Evolutionary conservation across 1,139 yeast species (phyloP).

Genomic region (Blastobotrys illinoisensis): DNA sequence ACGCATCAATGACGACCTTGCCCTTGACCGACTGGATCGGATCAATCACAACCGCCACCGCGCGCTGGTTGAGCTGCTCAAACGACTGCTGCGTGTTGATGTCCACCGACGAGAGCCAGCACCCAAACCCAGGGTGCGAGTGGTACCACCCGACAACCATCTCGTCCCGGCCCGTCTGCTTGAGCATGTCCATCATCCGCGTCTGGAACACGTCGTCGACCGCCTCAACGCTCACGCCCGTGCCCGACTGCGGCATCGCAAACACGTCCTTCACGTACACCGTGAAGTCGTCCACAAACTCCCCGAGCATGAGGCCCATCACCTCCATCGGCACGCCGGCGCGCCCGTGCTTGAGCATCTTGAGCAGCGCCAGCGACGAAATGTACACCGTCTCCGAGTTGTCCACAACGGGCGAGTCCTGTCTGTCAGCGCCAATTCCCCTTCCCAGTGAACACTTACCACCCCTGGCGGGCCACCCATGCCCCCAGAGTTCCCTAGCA

Average conservation of each 20-base stretch:
- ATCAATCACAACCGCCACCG: constrained; percentile 96
- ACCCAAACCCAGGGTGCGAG: constrained; percentile 99
- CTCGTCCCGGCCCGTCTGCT: constrained; percentile 97
- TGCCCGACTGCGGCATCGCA: constrained; percentile 96
- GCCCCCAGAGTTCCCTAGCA: constrained; percentile 51
- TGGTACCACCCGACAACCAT: constrained; percentile 99
- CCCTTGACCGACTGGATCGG: constrained; percentile 98
- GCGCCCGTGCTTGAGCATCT: constrained; percentile 96
- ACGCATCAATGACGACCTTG: constrained; percentile 97
- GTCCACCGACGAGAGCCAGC: constrained; percentile 97
- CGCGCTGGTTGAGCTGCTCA: constrained; percentile 89
- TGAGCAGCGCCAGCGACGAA: constrained; percentile 87
- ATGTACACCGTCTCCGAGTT: constrained; percentile 95
- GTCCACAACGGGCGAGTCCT: constrained; percentile 79
- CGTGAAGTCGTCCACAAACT: constrained; percentile 94
- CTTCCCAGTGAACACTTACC: constrained; percentile 2
- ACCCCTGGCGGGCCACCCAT: constrained; percentile 27
- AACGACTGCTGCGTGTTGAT: constrained; percentile 96
- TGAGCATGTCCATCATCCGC: constrained; percentile 98
- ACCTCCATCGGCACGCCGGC: constrained; percentile 99
- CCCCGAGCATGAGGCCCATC: constrained; percentile 99
- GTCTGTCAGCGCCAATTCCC: constrained; percentile 9
- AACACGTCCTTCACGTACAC: constrained; percentile 96
- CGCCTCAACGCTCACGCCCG: constrained; percentile 98
- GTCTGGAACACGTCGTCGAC: constrained; percentile 99